Conservation (phyloP, 768 basidiomycete species). For the Russula dissimulans region DNA sequence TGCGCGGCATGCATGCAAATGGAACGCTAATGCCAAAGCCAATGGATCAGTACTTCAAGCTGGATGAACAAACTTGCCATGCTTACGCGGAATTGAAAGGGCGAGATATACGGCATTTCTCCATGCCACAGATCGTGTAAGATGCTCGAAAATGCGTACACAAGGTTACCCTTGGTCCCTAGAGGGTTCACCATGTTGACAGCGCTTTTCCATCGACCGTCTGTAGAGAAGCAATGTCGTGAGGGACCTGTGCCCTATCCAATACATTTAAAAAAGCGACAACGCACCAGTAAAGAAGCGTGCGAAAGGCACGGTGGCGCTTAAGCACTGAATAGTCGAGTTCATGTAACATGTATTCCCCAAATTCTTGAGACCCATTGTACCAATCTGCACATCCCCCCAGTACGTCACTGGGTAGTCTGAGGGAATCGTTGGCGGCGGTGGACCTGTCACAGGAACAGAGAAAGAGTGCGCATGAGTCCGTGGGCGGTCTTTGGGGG, state of each 20-base stretch:
- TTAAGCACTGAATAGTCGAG: constrained; percentile 92
- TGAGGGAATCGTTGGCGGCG: constrained; percentile 58
- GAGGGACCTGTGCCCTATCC: background rate
- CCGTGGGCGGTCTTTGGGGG: constrained; percentile 67
- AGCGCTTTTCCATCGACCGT: constrained; percentile 71
- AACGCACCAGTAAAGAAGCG: constrained; percentile 79
- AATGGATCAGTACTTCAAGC: constrained; percentile 9
- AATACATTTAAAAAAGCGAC: background rate
- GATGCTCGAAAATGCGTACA: constrained; percentile 73
- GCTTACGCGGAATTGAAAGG: constrained; percentile 71
- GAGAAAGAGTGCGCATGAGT: constrained; percentile 31
- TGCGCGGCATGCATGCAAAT: constrained; percentile 54
- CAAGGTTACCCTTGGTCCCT: constrained; percentile 79
- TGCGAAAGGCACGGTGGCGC: constrained; percentile 88
- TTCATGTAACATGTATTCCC: constrained; percentile 99
- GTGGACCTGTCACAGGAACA: constrained; percentile 34
- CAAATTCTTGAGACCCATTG: constrained; percentile 85
- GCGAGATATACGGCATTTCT: constrained; percentile 74
- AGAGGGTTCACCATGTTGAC: constrained; percentile 81
- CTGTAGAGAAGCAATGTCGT: constrained; percentile 29
- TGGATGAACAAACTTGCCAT: background rate
- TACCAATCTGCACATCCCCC: constrained; percentile 70
- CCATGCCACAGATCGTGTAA: constrained; percentile 84
- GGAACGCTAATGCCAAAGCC: constrained; percentile 37
- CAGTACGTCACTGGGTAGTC: constrained; percentile 81